Percentiles rank a stretch among this genome's conserved stretches.
Evolutionary conservation across 2,329 filamentous ascomycete genomes (phyloP).

Genomic region (Colletotrichum destructivum): DNA sequence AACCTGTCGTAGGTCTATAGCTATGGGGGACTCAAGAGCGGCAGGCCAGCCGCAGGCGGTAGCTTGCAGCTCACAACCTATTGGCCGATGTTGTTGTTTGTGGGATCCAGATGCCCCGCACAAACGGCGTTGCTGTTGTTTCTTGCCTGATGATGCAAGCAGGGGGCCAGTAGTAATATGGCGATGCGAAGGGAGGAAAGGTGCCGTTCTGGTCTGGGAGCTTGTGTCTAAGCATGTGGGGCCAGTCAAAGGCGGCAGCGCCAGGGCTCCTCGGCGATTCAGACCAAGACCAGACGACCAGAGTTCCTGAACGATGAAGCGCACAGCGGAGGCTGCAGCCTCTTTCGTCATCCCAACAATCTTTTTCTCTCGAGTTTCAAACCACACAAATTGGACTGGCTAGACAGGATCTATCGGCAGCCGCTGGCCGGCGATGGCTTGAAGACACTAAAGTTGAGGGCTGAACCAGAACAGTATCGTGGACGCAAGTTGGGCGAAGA

Average conservation of each 20-base stretch:
- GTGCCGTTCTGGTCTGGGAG: background rate
- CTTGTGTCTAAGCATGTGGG: background rate
- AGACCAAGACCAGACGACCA: background rate
- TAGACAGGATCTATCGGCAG: constrained; percentile 23
- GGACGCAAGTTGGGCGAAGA: background rate
- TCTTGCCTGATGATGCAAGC: background rate
- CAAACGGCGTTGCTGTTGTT: background rate
- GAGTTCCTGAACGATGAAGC: background rate
- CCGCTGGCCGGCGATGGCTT: background rate
- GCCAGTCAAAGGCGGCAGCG: no score
- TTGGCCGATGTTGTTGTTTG: background rate
- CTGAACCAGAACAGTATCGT: background rate
- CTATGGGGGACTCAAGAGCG: background rate
- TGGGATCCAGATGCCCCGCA: background rate
- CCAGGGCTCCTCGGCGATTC: no score
- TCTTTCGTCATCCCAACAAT: background rate
- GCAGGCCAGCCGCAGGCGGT: background rate
- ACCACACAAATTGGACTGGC: constrained; percentile 22
- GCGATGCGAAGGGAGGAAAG: background rate
- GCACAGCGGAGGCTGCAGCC: background rate
- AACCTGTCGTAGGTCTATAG: no score
- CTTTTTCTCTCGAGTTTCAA: background rate
- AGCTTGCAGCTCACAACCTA: background rate
- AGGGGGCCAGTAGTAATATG: background rate
- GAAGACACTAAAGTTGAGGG: background rate